phyloP scores from a whole-genome alignment of 345 rosid species.

The Trapa bicornis region DNA sequence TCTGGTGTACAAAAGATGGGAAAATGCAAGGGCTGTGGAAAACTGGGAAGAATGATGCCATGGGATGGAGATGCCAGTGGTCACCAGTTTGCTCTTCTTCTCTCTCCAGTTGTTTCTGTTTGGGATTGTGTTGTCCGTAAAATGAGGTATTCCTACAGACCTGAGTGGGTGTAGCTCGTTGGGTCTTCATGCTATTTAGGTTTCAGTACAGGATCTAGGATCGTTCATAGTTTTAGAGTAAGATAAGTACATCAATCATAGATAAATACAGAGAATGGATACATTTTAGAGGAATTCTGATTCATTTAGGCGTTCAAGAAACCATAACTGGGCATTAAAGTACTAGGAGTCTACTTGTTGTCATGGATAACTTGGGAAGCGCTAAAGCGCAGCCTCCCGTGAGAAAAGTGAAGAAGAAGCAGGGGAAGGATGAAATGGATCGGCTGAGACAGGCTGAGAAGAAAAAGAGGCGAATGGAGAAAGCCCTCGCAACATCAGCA shows the following conservation, averaged over 20 bases:
- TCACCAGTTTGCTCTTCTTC: slow-evolving; percentile 51
- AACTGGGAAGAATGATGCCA: slow-evolving; percentile 53
- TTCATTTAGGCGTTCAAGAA: slow-evolving; percentile 13
- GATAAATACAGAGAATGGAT: slow-evolving; percentile 37
- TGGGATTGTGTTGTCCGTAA: slow-evolving; percentile 96
- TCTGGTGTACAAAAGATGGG: slow-evolving; percentile 44
- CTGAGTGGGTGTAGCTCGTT: slow-evolving; percentile 91
- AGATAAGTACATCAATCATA: slow-evolving; percentile 14
- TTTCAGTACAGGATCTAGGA: slow-evolving; percentile 25
- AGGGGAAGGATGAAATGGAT: slow-evolving; percentile 32
- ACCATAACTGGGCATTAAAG: slow-evolving; percentile 16
- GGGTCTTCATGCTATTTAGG: slow-evolving; percentile 12
- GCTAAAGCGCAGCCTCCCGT: slow-evolving; percentile 52
- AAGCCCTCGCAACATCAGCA: slow-evolving; percentile 43
- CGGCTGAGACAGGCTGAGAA: slow-evolving; percentile 44
- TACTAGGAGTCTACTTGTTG: slow-evolving; percentile 14
- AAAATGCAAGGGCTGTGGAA: slow-evolving; percentile 72
- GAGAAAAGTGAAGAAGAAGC: slow-evolving; percentile 37
- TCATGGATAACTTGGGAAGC: slow-evolving; percentile 56
- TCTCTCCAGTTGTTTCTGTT: slow-evolving; percentile 87
- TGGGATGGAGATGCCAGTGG: slow-evolving; percentile 38
- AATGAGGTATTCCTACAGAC: slow-evolving; percentile 95
- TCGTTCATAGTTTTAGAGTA: slow-evolving; percentile 19
- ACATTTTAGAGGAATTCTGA: slow-evolving; percentile 29
- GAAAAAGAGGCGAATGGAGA: slow-evolving; percentile 42